These are phyloP conservation scores for Zygosaccharomyces siamensis DNA, from an alignment of 805 yeast species.

Conservation along the genomic window DNA sequence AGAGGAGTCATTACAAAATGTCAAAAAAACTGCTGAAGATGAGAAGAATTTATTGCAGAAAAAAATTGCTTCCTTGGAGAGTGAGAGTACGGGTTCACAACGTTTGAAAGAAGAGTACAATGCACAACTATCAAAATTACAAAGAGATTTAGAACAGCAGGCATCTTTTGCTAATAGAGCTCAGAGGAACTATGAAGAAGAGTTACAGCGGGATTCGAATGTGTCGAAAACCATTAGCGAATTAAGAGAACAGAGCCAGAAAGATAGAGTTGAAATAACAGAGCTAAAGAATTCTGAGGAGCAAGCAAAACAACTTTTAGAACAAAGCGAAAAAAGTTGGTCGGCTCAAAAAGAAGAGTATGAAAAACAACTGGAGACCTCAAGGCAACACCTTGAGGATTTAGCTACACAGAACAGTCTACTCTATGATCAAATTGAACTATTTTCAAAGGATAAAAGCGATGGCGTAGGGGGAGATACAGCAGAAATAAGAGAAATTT, in stretches of 20 bases:
- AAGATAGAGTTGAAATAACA: conserved; percentile 28
- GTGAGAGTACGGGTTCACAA: conserved; percentile 24
- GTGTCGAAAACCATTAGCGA: conserved; percentile 40
- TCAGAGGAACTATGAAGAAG: conserved; percentile 52
- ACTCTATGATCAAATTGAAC: conserved; percentile 63
- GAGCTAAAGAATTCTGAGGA: conserved; percentile 29
- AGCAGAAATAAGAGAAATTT: conserved; percentile 46
- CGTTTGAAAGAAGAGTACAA: conserved; percentile 26
- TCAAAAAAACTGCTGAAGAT: conserved; percentile 26
- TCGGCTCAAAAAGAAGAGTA: conserved; percentile 38
- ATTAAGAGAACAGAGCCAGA: conserved; percentile 38
- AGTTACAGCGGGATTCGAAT: conserved; percentile 51
- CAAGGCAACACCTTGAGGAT: conserved; percentile 47
- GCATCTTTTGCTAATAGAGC: conserved; percentile 43
- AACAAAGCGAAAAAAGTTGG: conserved; percentile 43
- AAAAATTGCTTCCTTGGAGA: conserved; percentile 32
- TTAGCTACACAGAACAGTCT: conserved; percentile 63
- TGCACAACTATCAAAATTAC: conserved; percentile 29
- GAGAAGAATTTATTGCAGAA: conserved; percentile 21
- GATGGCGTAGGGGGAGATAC: background rate
- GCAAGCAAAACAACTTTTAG: conserved; percentile 33
- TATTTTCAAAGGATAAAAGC: conserved; percentile 21
- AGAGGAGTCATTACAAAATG: conserved; percentile 31
- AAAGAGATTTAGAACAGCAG: conserved; percentile 42
- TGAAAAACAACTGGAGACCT: conserved; percentile 45